Conservation (phyloP, 2,329 filamentous ascomycete species). For the Immersiporthe knoxdaviesiana region DNA sequence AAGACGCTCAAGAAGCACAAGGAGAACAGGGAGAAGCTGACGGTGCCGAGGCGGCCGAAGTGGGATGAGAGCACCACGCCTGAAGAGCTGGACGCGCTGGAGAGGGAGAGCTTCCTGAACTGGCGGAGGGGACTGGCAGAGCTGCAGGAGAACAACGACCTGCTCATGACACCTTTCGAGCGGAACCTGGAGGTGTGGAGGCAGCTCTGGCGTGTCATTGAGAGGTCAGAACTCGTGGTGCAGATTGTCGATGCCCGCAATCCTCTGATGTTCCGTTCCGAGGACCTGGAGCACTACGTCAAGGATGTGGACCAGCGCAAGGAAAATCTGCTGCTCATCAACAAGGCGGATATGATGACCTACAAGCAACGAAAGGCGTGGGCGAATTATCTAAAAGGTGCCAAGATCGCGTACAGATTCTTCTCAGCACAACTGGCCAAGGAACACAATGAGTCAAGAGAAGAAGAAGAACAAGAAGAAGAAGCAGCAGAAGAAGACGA, state of each 20-base stretch:
- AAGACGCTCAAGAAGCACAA: slow-evolving; percentile 79
- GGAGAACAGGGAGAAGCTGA: slow-evolving; percentile 76
- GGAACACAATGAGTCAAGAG: slow-evolving; percentile 78
- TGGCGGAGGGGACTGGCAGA: slow-evolving; percentile 93
- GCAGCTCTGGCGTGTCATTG: slow-evolving; percentile 96
- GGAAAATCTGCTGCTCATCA: slow-evolving; percentile 89
- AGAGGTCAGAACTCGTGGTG: slow-evolving; percentile 91
- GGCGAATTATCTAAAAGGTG: slow-evolving; percentile 82
- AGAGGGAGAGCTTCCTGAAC: slow-evolving; percentile 79
- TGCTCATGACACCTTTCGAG: slow-evolving; percentile 98
- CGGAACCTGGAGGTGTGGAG: slow-evolving; percentile 97
- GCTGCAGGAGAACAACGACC: slow-evolving; percentile 88
- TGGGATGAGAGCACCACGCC: slow-evolving; percentile 89
- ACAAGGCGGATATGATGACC: slow-evolving; percentile 99
- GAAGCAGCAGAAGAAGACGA: slow-evolving; percentile 50
- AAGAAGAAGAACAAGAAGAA: slow-evolving; percentile 57
- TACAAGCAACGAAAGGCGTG: slow-evolving; percentile 77
- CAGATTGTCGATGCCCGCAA: slow-evolving; percentile 98
- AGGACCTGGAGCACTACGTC: slow-evolving; percentile 91
- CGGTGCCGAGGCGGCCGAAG: slow-evolving; percentile 84
- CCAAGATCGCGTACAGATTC: slow-evolving; percentile 88
- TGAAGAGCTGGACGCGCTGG: slow-evolving; percentile 75
- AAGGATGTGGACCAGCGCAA: slow-evolving; percentile 89
- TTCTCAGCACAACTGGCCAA: slow-evolving; percentile 94
- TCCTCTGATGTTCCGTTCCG: slow-evolving; percentile 89